A percentile compares a stretch with the other conserved stretches of the same genome.
Evolutionary conservation across 2,329 filamentous ascomycete genomes (phyloP).

Genomic region (Saccharata proteae): DNA sequence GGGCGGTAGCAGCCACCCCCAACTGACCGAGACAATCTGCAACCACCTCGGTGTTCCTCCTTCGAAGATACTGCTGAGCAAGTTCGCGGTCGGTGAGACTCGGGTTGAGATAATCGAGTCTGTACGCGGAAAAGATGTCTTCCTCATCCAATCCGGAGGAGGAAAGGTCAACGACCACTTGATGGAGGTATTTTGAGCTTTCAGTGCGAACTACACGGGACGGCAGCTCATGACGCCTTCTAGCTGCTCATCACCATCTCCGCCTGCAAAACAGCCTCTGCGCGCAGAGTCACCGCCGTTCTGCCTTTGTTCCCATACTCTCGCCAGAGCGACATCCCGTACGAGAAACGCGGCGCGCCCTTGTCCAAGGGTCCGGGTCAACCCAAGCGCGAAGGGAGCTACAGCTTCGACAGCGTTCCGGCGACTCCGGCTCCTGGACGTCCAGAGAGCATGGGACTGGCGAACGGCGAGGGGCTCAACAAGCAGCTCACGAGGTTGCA

Average conservation of each 20-base stretch:
- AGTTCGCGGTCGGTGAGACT: constrained; percentile 92
- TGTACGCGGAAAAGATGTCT: constrained; percentile 95
- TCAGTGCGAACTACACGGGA: constrained; percentile 5
- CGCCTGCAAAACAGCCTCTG: constrained; percentile 92
- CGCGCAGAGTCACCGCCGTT: constrained; percentile 84
- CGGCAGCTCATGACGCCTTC: constrained; percentile 6
- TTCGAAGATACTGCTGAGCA: constrained; percentile 71
- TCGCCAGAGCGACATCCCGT: constrained; percentile 88
- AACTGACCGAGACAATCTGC: constrained; percentile 77
- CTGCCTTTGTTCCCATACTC: constrained; percentile 95
- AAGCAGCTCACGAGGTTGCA: constrained; percentile 61
- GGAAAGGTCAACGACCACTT: constrained; percentile 93
- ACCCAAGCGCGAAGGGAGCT: constrained; percentile 36
- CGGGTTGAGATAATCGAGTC: constrained; percentile 93
- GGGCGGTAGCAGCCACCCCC: constrained; percentile 83
- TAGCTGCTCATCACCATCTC: constrained; percentile 86
- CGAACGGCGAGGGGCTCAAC: constrained; percentile 58
- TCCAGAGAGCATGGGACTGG: constrained; percentile 52
- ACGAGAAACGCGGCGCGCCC: constrained; percentile 89
- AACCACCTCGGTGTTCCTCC: constrained; percentile 77
- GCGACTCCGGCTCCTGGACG: constrained; percentile 67
- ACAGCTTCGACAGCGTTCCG: constrained; percentile 87
- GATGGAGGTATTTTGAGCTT: constrained; percentile 47
- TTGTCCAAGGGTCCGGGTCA: constrained; percentile 53
- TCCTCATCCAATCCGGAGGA: constrained; percentile 90